These are phyloP conservation scores for Pleomassaria siparia DNA, from an alignment of 2,329 filamentous ascomycete species.

Conservation along the genomic window DNA sequence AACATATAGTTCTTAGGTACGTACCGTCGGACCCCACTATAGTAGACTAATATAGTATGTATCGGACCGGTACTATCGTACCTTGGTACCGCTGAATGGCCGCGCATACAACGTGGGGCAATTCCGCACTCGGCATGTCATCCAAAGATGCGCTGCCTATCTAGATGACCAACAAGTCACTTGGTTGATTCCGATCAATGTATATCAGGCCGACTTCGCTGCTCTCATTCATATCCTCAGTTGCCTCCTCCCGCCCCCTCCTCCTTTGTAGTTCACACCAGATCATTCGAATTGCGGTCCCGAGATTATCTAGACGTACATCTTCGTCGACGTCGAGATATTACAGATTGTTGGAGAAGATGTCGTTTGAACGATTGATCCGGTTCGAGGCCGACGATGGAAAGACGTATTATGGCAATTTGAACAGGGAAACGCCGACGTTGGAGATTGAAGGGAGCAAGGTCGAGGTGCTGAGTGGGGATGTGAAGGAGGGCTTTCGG, in stretches of 20 bases:
- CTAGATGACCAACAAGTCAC: too few species aligned
- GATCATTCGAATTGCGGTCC: too few species aligned
- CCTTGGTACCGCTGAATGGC: constrained; percentile 7
- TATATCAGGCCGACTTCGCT: constrained; percentile 4
- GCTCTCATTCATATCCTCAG: background rate
- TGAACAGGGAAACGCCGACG: constrained; percentile 31
- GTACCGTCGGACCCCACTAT: background rate
- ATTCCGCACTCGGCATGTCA: constrained; percentile 3
- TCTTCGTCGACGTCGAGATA: too few species aligned
- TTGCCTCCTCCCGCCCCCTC: background rate
- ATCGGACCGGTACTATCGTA: background rate
- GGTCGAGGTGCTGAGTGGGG: constrained; percentile 33
- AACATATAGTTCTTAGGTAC: too few species aligned
- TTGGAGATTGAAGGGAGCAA: constrained; percentile 32
- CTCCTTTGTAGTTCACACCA: too few species aligned
- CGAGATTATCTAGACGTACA: too few species aligned
- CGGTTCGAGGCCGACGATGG: constrained; percentile 35
- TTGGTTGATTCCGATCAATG: constrained; percentile 3
- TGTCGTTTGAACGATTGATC: constrained; percentile 35
- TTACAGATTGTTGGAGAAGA: too few species aligned
- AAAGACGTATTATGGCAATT: constrained; percentile 32
- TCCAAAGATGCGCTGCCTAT: background rate
- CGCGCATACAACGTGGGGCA: constrained; percentile 9
- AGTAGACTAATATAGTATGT: too few species aligned
- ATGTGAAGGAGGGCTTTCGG: constrained; percentile 31